Base-by-base conservation (phyloP, 1,284 basidiomycete genomes). In the Grifola frondosa region DNA sequence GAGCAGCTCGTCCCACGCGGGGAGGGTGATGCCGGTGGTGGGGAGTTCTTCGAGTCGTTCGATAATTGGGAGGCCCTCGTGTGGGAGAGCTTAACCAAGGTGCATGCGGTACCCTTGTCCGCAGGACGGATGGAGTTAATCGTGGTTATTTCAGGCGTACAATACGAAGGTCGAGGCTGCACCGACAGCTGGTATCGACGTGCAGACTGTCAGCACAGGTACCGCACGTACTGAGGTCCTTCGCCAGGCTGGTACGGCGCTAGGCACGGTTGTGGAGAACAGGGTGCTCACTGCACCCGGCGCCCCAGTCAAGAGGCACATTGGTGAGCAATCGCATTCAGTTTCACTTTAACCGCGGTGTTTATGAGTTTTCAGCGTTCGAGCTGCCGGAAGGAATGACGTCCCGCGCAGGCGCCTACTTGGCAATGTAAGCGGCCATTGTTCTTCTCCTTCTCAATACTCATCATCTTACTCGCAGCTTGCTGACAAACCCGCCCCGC, bases 361-460 rank as follows among this genome's bases (percentile, higher is more conserved):
- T 3, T 25, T 23, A 8, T 13, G 4, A 7, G 13, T 21, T 25
- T 11, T 2, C 41, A 67, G 68, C 67, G 37, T 63, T 74, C 48
- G 58, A 64, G 42, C 59, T 74, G 6, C 72, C 73, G 6, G 62
- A 70, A 32, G 66, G 61, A 16, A 52, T 58, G 38, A 63, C 60
- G 4, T 69, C 68, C 46, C 53, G 63, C 29, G 60, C 71, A 2
- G 74, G 74, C 11, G 74, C 75, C 54, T 75, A 76, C 50, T 64
- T 77, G 17, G 68, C 71, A 2, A 70, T 77, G 68, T 70, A 39
- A 37, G 64, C n/a, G n/a, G 53, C 10, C 19, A 19, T 6, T 24
- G n/a, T n/a, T n/a, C n/a, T 11, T 13, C n/a, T 17, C 30, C 5
- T 12, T 35, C 28, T 9, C 5, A 11, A 6, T 23, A 5, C 3